phyloP scores from a whole-genome alignment of 108 stramenopile species.

The Pseudonitzschia multiseries region DNA sequence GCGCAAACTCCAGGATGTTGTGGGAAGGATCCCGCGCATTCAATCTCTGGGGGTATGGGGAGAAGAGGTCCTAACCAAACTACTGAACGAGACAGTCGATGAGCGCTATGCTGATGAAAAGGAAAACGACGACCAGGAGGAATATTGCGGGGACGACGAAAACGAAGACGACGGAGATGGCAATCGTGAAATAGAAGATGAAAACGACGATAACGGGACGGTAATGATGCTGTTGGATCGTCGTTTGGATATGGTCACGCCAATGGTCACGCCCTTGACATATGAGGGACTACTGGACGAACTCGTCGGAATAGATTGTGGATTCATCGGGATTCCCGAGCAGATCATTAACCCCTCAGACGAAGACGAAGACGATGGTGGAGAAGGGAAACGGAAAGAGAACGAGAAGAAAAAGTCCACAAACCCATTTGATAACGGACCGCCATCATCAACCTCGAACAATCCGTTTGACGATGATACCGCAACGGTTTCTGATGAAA shows the following conservation, averaged over 20 bases:
- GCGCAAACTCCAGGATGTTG: constrained; percentile 74
- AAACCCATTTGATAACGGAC: constrained; percentile 1
- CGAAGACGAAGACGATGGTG: constrained; percentile 30
- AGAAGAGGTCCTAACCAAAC: constrained; percentile 70
- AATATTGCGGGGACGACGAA: constrained; percentile 61
- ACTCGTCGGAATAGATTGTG: constrained; percentile 85
- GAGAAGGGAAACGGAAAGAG: constrained; percentile 14
- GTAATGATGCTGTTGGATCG: constrained; percentile 90
- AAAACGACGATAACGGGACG: constrained; percentile 37
- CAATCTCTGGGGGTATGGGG: constrained; percentile 70
- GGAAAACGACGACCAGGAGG: background rate
- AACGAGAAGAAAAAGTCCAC: constrained; percentile 1
- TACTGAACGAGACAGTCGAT: constrained; percentile 64
- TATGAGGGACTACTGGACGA: constrained; percentile 96
- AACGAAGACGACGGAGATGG: background rate
- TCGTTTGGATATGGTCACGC: constrained; percentile 88
- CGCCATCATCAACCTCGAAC: background rate
- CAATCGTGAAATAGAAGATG: background rate
- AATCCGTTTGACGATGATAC: constrained; percentile 13
- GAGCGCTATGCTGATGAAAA: constrained; percentile 30
- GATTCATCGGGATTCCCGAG: constrained; percentile 47
- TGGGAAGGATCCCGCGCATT: constrained; percentile 68
- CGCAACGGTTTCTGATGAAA: background rate
- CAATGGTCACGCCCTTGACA: constrained; percentile 93
- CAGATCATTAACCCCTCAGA: constrained; percentile 65